Percentiles rank a stretch among this genome's conserved stretches.
phyloP scores from a whole-genome alignment of 2,329 filamentous ascomycete species.

The Colletotrichum trifolii region DNA sequence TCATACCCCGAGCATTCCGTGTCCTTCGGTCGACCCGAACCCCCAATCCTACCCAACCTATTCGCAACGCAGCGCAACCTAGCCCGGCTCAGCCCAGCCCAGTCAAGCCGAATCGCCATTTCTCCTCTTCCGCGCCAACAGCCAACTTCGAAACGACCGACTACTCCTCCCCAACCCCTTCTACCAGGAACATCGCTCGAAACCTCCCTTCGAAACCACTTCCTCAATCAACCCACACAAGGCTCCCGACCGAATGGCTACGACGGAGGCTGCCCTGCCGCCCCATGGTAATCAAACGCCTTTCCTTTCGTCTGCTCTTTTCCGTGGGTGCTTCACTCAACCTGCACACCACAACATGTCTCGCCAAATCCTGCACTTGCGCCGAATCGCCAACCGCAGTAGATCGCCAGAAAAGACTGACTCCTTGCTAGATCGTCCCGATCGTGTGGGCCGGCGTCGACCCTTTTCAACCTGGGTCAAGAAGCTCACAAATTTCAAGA shows the following conservation, averaged over 20 bases:
- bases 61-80: background rate
- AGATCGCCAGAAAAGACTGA: slow-evolving; percentile 43
- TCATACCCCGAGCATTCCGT: no score
- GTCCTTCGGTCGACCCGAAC: no score
- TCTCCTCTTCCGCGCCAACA: slow-evolving; percentile 9
- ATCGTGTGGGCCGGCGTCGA: slow-evolving; percentile 74
- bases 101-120: background rate
- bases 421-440: slow-evolving; percentile 70
- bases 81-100: background rate
- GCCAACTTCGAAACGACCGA: slow-evolving; percentile 4
- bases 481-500: slow-evolving; percentile 88
- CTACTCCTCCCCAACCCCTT: slow-evolving; percentile 6
- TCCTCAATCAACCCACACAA: background rate
- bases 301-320: background rate
- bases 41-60: background rate
- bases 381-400: slow-evolving; percentile 34
- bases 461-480: slow-evolving; percentile 96
- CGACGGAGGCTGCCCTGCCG: slow-evolving; percentile 37
- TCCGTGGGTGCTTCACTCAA: background rate
- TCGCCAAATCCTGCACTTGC: slow-evolving; percentile 3
- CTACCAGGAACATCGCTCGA: background rate
- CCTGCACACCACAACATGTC: background rate
- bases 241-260: slow-evolving; percentile 38
- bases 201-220: background rate
- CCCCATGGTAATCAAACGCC: slow-evolving; percentile 38